Evolutionary conservation across 129 eudicot species (phyloP).

Genomic region (Saussurea involucrata): DNA sequence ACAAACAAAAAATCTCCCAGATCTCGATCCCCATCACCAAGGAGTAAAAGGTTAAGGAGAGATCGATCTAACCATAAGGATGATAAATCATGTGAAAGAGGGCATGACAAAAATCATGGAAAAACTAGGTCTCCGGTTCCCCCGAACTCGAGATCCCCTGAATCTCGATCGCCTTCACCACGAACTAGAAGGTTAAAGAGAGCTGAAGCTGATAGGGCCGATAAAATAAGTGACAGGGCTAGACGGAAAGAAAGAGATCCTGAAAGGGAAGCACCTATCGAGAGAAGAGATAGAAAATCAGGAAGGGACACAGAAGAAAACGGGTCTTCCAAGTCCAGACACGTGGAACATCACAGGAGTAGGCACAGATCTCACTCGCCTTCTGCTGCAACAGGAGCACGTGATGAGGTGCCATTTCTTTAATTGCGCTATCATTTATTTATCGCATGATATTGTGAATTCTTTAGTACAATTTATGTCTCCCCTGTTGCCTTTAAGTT

Average conservation of each 20-base stretch:
- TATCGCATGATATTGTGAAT: constrained; percentile 5
- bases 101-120: constrained; percentile 21
- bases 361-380: constrained; percentile 73
- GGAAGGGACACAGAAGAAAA: constrained; percentile 49
- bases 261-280: constrained; percentile 34
- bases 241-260: constrained; percentile 45
- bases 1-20: constrained; percentile 27
- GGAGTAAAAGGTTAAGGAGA: constrained; percentile 37
- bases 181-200: constrained; percentile 66
- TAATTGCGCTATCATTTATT: not conserved
- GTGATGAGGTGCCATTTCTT: constrained; percentile 75
- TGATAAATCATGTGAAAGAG: constrained; percentile 35
- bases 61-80: constrained; percentile 36
- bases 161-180: constrained; percentile 65
- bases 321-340: constrained; percentile 60
- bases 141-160: constrained; percentile 34
- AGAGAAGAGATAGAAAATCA: constrained; percentile 43
- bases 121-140: constrained; percentile 37
- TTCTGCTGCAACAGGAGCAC: constrained; percentile 40
- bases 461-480: not conserved
- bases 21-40: constrained; percentile 54
- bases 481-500: not conserved
- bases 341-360: constrained; percentile 47
- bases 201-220: constrained; percentile 48
- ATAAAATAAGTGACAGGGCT: constrained; percentile 42